Evolutionary conservation across 176 grass and related monocot species (phyloP).

Genomic region (Pontederia paniculata): DNA sequence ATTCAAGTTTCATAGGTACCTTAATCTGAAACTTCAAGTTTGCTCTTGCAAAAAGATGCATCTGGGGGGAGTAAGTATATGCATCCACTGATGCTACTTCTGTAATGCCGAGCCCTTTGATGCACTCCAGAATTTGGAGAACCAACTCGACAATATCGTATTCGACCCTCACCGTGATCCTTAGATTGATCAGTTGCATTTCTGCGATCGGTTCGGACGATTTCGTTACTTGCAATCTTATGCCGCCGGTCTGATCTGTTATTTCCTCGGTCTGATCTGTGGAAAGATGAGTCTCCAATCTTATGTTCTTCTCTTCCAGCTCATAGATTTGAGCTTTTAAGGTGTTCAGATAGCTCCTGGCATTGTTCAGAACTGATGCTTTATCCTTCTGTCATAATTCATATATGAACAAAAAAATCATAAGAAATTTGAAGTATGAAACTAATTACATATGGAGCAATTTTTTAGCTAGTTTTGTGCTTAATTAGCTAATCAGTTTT

Average conservation of each 20-base stretch:
- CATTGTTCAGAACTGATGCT: slow-evolving; percentile 61
- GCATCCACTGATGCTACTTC: slow-evolving; percentile 61
- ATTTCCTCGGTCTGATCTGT: neutral
- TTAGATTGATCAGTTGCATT: slow-evolving; percentile 40
- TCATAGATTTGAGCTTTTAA: slow-evolving; percentile 53
- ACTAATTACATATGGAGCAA: too few species aligned
- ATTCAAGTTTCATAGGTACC: slow-evolving; percentile 27
- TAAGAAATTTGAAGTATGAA: too few species aligned
- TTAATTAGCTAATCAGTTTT: too few species aligned
- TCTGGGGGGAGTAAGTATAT: slow-evolving; percentile 50
- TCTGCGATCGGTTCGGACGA: slow-evolving; percentile 1
- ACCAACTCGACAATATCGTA: slow-evolving; percentile 65
- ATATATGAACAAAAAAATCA: too few species aligned
- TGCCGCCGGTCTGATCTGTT: slow-evolving; percentile 10
- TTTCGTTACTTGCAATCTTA: slow-evolving; percentile 42
- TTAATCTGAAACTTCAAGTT: slow-evolving; percentile 58
- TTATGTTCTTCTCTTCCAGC: slow-evolving; percentile 72
- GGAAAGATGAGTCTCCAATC: slow-evolving; percentile 47
- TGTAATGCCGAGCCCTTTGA: slow-evolving; percentile 36
- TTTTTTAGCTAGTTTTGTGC: too few species aligned
- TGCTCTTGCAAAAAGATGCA: slow-evolving; percentile 53
- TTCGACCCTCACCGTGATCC: slow-evolving; percentile 58
- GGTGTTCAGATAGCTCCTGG: slow-evolving; percentile 48
- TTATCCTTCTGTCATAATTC: slow-evolving; percentile 67
- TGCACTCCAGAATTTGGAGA: slow-evolving; percentile 53